phyloP scores from a whole-genome alignment of 2,329 filamentous ascomycete species.

The Cercospora sojina region DNA sequence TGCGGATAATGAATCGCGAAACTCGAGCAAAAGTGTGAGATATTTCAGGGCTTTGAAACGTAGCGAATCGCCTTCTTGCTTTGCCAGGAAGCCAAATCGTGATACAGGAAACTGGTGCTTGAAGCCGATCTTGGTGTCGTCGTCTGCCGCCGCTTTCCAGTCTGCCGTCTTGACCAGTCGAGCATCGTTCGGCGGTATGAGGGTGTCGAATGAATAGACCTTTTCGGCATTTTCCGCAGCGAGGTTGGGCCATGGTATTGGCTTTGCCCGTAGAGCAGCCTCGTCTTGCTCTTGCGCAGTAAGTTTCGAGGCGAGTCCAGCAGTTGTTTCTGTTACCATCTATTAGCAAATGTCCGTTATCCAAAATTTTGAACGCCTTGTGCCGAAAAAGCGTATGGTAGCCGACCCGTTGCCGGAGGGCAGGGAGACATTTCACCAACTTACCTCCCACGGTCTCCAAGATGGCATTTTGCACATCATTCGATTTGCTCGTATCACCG shows the following conservation, averaged over 20 bases:
- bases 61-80: conserved; percentile 49
- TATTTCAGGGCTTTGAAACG: conserved; percentile 52
- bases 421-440: neutral
- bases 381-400: neutral
- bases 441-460: conserved; percentile 41
- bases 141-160: conserved; percentile 67
- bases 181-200: conserved; percentile 69
- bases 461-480: conserved; percentile 58
- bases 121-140: conserved; percentile 48
- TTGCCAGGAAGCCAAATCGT: conserved; percentile 59
- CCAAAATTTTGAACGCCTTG: conserved; percentile 56
- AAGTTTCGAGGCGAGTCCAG: conserved; percentile 63
- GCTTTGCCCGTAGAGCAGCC: conserved; percentile 66
- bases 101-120: conserved; percentile 64
- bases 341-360: conserved; percentile 34
- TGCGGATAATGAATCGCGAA: conserved; percentile 44
- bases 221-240: conserved; percentile 66
- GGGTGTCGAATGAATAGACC: conserved; percentile 65
- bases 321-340: conserved; percentile 49
- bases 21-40: conserved; percentile 50
- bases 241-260: conserved; percentile 68
- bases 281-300: conserved; percentile 61
- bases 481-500: conserved; percentile 51
- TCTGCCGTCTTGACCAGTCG: conserved; percentile 67
- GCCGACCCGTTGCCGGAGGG: neutral